Evolutionary conservation across 176 grass and related monocot genomes (phyloP), one percentile per base, ranked within the genome.

Genomic region (Lolium multiflorum): DNA sequence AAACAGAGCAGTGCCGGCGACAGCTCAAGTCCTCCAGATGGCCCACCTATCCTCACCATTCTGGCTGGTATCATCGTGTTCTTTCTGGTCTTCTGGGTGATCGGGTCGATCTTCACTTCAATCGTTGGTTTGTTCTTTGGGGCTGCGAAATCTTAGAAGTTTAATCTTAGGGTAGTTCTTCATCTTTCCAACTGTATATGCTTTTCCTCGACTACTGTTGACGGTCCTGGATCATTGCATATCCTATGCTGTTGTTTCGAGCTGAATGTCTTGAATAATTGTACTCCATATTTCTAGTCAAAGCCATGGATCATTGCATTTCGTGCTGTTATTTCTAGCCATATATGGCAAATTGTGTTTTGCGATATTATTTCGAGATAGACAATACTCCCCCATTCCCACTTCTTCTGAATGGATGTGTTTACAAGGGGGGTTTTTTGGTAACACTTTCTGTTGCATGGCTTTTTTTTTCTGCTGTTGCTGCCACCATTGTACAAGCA

Each of bases 11-110:
- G 81, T 18, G 78, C 82, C 43, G 39, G 64, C 3, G 84, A 79
- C 18, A 55, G 20, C 47, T 87, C 84, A 7, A 89, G 79, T 31
- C 80, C 82, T 86, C 46, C 89, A 12, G 66, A 84, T 55, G 83
- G 85, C 22, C 94, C 94, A 21, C 94, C 94, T 9, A 71, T 94
- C 48, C 70, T 83, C 2, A 96, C 97, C 21, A 92, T 99, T 86
- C 48, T 96, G 56, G 86, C 87, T 9, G 92, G 90, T 63, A 12
- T 90, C 12, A 14, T 85, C 8, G 92, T 96, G 76, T 96, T 96
- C 88, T 67, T 96, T 31, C 87, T 99, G 25, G 50, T 96, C 22
- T 65, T 87, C 3, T 94, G 91, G 84, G 41, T 89, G 16, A 21
- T 88, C 76, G 90, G 89, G 48, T 96, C 90, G 6, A n/a, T 96